Base-by-base conservation (phyloP, 1,139 yeast species). In the Protomyces arabidopsidicola region DNA sequence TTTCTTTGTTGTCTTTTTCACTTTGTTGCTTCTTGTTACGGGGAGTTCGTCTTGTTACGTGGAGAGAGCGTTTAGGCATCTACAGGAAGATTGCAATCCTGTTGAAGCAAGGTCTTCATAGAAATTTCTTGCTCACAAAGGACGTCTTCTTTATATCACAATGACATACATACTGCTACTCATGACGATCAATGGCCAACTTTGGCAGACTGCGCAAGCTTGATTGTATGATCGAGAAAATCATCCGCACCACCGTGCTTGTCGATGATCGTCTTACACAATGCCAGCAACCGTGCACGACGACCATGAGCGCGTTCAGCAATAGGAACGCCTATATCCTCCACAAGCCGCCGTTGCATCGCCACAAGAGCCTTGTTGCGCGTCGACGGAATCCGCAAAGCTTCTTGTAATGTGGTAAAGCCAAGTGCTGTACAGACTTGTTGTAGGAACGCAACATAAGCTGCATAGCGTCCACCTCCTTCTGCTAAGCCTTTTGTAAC, bases 331-430 rank as follows among this genome's bases (percentile, higher is more conserved):
- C 50, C 36, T 1, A 5, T 14, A 8, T 27, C 52, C 52, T 58
- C 62, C 10, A 58, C 53, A 10, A 52, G 36, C 31, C 36, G 12
- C 10, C 63, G 55, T 12, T 53, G 48, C 60, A 82, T 79, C 0
- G 96, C 96, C 64, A 93, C 85, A 6, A 93, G 76, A 0, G 98
- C 97, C 1, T 95, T 91, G 71, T 91, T 93, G 72, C 98, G 79
- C 0, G 98, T 93, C 67, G 97, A 88, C 34, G 98, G 98, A 50
- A 93, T 93, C 67, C 98, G 79, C 59, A 93, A 76, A 87, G 88
- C 87, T 73, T 93, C 98, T 70, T 86, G 83, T 71, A 89, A 87
- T 1, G 86, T 87, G 10, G 80, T 76, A 98, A 98, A 93, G 0
- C 97, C 98, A 71, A 84, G 84, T 61, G 78, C 73, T 38, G 73